Evolutionary conservation across 2,329 filamentous ascomycete genomes (phyloP).

Genomic region (Sporothrix mexicana): DNA sequence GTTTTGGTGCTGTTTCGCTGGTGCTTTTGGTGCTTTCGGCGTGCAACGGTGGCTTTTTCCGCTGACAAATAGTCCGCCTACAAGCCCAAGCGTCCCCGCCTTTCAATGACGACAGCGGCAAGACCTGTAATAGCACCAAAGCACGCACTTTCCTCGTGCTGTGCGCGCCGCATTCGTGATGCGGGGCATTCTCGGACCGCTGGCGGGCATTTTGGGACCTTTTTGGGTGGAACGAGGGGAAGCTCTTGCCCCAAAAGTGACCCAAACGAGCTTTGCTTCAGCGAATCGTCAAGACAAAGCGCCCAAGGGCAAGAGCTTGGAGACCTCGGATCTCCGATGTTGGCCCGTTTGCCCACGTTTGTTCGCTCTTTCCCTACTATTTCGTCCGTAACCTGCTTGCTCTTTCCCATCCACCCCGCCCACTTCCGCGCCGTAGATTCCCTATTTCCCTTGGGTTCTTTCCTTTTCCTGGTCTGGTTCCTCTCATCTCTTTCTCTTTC

Average conservation of each 20-base stretch:
- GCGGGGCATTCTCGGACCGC: constrained; percentile 33
- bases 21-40: background rate
- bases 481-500: constrained; percentile 18
- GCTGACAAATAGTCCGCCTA: constrained; percentile 11
- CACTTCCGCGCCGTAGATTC: constrained; percentile 29
- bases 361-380: background rate
- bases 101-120: constrained; percentile 36
- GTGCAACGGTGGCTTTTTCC: background rate
- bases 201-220: background rate
- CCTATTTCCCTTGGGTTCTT: constrained; percentile 22
- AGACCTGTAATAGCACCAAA: constrained; percentile 16
- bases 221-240: background rate
- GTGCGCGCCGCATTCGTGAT: constrained; percentile 31
- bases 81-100: constrained; percentile 1
- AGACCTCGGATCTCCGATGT: constrained; percentile 37
- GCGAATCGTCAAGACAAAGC: background rate
- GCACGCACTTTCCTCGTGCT: constrained; percentile 26
- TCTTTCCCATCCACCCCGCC: constrained; percentile 19
- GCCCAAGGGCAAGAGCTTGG: background rate
- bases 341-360: constrained; percentile 22
- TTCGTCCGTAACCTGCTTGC: constrained; percentile 17
- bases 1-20: background rate
- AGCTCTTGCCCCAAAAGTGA: background rate
- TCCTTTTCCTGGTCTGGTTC: constrained; percentile 9
- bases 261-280: background rate